Conservation (phyloP, 23 red algal genomes). For the Porphyridium purpureum region DNA sequence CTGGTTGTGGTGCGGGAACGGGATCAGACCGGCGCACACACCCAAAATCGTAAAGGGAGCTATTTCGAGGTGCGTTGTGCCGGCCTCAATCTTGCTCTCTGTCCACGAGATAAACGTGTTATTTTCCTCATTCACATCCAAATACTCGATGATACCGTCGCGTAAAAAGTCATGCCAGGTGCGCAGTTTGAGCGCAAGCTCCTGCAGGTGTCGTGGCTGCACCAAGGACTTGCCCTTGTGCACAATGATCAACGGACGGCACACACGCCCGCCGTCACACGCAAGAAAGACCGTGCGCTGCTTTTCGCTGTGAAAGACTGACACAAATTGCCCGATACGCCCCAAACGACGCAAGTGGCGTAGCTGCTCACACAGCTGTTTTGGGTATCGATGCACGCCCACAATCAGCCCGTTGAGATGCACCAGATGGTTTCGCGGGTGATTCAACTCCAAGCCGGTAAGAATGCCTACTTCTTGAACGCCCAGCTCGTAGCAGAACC, state of each 20-base stretch:
- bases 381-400: slow-evolving; percentile 68
- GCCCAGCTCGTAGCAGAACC: slow-evolving; percentile 72
- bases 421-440: slow-evolving; percentile 27
- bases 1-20: slow-evolving; percentile 95
- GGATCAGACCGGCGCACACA: slow-evolving; percentile 85
- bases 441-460: slow-evolving; percentile 40
- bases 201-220: slow-evolving; percentile 34
- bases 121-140: slow-evolving; percentile 97
- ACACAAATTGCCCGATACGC: slow-evolving; percentile 71
- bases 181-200: slow-evolving; percentile 28
- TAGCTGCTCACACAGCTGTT: slow-evolving; percentile 17
- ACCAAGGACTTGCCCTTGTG: slow-evolving; percentile 39
- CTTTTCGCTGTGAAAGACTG: slow-evolving; percentile 46
- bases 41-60: slow-evolving; percentile 75
- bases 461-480: slow-evolving; percentile 25
- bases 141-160: slow-evolving; percentile 88
- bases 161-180: slow-evolving; percentile 61
- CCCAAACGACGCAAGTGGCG: slow-evolving; percentile 44
- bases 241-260: slow-evolving; percentile 83
- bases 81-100: slow-evolving; percentile 32
- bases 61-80: slow-evolving; percentile 83
- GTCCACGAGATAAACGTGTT: slow-evolving; percentile 69
- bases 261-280: slow-evolving; percentile 78
- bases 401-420: slow-evolving; percentile 80
- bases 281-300: slow-evolving; percentile 56